Conservation (phyloP, 352 stramenopile genomes). For the Phytophthora aleatoria region DNA sequence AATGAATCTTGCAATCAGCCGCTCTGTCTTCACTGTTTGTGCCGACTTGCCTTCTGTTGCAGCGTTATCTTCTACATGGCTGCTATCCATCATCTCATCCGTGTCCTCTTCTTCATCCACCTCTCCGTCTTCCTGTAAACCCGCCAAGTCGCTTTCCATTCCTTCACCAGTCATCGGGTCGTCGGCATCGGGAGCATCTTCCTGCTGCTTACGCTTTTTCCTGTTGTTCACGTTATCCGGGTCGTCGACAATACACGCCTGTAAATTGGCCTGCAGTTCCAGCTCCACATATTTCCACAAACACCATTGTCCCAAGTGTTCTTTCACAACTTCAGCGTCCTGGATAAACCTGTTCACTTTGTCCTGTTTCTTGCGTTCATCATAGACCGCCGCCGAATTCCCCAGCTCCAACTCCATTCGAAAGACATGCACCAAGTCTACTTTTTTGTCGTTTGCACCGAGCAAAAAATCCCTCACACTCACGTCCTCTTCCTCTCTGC, state of each 20-base stretch:
- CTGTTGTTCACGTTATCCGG: constrained; percentile 63
- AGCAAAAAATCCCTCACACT: constrained; percentile 65
- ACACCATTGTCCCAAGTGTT: constrained; percentile 77
- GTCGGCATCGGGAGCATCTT: constrained; percentile 6
- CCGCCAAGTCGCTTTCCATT: constrained; percentile 20
- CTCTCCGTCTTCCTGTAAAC: constrained; percentile 42
- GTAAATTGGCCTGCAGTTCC: constrained; percentile 75
- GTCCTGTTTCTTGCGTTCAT: constrained; percentile 77
- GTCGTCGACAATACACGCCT: constrained; percentile 69
- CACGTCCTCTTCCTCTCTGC: constrained; percentile 7
- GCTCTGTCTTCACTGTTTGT: constrained; percentile 29
- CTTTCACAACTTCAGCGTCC: constrained; percentile 64
- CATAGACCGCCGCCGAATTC: constrained; percentile 71
- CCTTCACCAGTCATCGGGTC: constrained; percentile 28
- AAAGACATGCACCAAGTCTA: constrained; percentile 70
- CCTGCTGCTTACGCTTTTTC: constrained; percentile 38
- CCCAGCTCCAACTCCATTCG: constrained; percentile 69
- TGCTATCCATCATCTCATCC: constrained; percentile 12
- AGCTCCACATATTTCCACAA: constrained; percentile 82
- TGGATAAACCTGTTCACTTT: constrained; percentile 74
- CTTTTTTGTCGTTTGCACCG: constrained; percentile 70
- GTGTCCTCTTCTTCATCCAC: constrained; percentile 16
- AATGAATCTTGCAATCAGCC: constrained; percentile 35
- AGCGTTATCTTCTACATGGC: not conserved
- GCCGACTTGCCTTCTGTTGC: not conserved